Evolutionary conservation across 2,329 filamentous ascomycete species (phyloP), one percentile per base, ranked within the genome.

Genomic region (Rosellinia necatrix): DNA sequence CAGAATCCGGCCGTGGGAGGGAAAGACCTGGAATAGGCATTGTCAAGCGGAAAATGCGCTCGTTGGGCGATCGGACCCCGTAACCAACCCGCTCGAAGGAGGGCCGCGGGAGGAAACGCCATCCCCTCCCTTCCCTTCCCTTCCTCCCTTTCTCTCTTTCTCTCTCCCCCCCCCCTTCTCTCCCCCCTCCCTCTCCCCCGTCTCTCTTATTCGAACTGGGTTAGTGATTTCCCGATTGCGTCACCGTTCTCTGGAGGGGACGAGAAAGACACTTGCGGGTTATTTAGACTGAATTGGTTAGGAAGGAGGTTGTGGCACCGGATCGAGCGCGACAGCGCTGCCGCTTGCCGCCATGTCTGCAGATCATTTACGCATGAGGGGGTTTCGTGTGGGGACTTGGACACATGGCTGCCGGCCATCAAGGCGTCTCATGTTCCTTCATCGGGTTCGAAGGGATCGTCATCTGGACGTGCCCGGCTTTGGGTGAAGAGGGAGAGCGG

Each of bases 391-490:
- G 53, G 49, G 25, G 58, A 48, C 44, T 37, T 41, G 54, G 35
- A 53, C 54, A 58, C 53, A 57, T 57, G 58, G 58, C 37, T 53
- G 40, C 53, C 49, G 53, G 54, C 25, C 50, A 47, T 52, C 40
- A 41, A 52, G 32, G 37, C 47, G 46, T 30, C 37, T 32, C 27
- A 25, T 37, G 12, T 46, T 44, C 22, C 41, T 44, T 27, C 40
- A n/a, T 44, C 25, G 32, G 34, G 17, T 46, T 24, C 8, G 17
- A 41, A 40, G 19, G 30, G 17, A 52, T 47, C 42, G 51, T 34
- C 35, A 29, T 34, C 29, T 25, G 21, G 19, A 29, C 32, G 17
- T 30, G 27, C 46, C 49, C 49, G 19, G 22, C 15, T 21, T 40
- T 9, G 4, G 32, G 19, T 12, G 53, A 24, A 55, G 32, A 34